Percentiles rank a stretch among this genome's conserved stretches.
phyloP scores from a whole-genome alignment of 345 rosid genomes.

The Ceriops tagal region DNA sequence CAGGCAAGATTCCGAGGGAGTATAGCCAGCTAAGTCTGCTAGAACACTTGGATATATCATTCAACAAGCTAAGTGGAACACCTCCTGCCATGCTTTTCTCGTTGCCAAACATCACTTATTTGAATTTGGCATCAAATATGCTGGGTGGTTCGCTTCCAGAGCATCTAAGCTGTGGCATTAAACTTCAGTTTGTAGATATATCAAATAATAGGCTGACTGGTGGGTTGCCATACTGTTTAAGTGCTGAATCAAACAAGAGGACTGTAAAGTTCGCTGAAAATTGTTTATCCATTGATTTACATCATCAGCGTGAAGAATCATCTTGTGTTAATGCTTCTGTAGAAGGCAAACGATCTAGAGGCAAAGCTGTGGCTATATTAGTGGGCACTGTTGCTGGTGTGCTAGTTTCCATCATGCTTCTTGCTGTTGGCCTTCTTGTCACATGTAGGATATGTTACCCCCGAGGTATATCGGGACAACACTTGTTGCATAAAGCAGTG shows the following conservation, averaged over 20 bases:
- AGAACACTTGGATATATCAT: slow-evolving; percentile 43
- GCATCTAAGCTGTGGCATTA: slow-evolving; percentile 47
- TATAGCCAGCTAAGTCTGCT: slow-evolving; percentile 36
- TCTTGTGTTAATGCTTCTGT: slow-evolving; percentile 40
- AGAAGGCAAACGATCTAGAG: slow-evolving; percentile 28
- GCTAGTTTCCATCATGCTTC: slow-evolving; percentile 29
- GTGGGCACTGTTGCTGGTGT: slow-evolving; percentile 39
- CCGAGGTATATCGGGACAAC: slow-evolving; percentile 46
- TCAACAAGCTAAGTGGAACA: slow-evolving; percentile 33
- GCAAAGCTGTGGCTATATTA: slow-evolving; percentile 38
- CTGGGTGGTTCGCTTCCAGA: slow-evolving; percentile 50
- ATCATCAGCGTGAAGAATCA: slow-evolving; percentile 48
- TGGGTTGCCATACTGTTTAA: slow-evolving; percentile 54
- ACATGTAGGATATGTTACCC: slow-evolving; percentile 35
- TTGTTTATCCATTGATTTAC: slow-evolving; percentile 44
- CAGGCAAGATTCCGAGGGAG: slow-evolving; percentile 37
- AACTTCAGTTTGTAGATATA: slow-evolving; percentile 52
- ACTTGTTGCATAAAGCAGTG: slow-evolving; percentile 42
- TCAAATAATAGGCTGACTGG: slow-evolving; percentile 60
- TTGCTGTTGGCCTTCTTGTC: slow-evolving; percentile 35
- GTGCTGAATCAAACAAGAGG: slow-evolving; percentile 20
- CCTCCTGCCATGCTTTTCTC: slow-evolving; percentile 49
- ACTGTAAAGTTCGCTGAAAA: slow-evolving; percentile 44
- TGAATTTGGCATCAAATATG: slow-evolving; percentile 55
- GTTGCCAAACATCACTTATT: slow-evolving; percentile 44